Conservation (phyloP, 2,329 filamentous ascomycete species). For the Fusarium longipes region DNA sequence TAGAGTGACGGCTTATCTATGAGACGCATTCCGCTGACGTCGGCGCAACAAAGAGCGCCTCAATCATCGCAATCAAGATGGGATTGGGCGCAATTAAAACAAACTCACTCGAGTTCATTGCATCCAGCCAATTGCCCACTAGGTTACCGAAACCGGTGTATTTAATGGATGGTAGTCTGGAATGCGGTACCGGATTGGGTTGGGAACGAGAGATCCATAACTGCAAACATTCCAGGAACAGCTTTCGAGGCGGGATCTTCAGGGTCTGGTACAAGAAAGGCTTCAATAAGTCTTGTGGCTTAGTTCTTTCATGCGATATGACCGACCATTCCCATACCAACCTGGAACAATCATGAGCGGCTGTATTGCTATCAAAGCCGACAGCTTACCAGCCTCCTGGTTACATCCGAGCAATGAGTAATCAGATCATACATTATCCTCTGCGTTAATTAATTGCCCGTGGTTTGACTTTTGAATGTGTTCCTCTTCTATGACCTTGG, state of each 20-base stretch:
- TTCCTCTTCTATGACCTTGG: too few species aligned
- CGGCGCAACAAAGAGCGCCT: neutral
- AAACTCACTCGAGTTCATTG: neutral
- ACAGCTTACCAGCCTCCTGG: neutral
- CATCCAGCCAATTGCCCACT: neutral
- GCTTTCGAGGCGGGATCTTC: neutral
- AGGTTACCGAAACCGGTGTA: slow-evolving; percentile 5
- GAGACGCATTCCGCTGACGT: neutral
- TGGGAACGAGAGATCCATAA: slow-evolving; percentile 10
- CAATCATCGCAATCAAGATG: neutral
- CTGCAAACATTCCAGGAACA: slow-evolving; percentile 7
- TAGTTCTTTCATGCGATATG: neutral
- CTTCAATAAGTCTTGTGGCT: neutral
- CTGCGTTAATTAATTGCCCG: neutral
- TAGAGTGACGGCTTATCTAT: neutral
- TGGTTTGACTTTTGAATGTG: too few species aligned
- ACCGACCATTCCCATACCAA: neutral
- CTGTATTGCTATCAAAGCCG: neutral
- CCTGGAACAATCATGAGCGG: neutral
- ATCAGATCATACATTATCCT: neutral
- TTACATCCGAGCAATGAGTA: neutral
- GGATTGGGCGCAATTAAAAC: neutral
- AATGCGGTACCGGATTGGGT: slow-evolving; percentile 15
- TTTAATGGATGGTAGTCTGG: neutral
- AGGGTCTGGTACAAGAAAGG: neutral